Base-by-base conservation (phyloP, 495 filamentous ascomycete genomes). In the Penicillium cosmopolitanum region DNA sequence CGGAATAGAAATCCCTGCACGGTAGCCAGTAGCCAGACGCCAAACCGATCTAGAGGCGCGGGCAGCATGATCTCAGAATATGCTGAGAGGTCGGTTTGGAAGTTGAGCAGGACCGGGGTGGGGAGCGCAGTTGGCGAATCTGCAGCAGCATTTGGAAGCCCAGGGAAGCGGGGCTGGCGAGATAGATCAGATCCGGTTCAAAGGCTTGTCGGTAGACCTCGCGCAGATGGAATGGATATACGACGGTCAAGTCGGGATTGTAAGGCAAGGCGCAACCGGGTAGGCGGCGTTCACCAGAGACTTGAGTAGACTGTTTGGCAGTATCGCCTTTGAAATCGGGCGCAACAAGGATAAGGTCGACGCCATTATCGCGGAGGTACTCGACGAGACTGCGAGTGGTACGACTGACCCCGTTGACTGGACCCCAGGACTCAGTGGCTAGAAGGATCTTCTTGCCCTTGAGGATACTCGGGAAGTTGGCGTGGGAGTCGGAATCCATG, bases 121-220 rank as follows among this genome's bases (percentile, higher is more conserved):
- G 80, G 46, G 76, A 69, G 13, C 72, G 69, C 16, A 83, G 74
- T 58, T 86, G 80, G 50, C 82, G 81, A 23, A 84, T 77, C 60
- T 87, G 77, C 51, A 87, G 73, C 57, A 87, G 76, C 60, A 87
- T 79, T 58, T 87, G 85, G 60, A 87, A 89, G 9, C 86, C 85
- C 10, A 89, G 66, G 2, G 82, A 85, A 0, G 86, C 86, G 0
- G 86, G 86, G 53, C 83, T 86, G 12, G 86, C 86, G 1, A 87
- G 70, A 60, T 89, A 89, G 61, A 88, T 81, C 36, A 88, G 70
- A 52, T 81, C 78, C 1, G 85, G 86, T 34, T 76, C 64, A 53
- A 85, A 86, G 2, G 83, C 82, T 31, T 76, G 73, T 12, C 64
- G 67, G 59, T 82, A 85, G 19, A 87, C 63, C 7, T 78, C 70